A percentile compares a stretch with the other conserved stretches of the same genome.
These are phyloP conservation scores for Phytophthora hibernalis DNA, from an alignment of 352 stramenopile genomes.

Conservation along the genomic window DNA sequence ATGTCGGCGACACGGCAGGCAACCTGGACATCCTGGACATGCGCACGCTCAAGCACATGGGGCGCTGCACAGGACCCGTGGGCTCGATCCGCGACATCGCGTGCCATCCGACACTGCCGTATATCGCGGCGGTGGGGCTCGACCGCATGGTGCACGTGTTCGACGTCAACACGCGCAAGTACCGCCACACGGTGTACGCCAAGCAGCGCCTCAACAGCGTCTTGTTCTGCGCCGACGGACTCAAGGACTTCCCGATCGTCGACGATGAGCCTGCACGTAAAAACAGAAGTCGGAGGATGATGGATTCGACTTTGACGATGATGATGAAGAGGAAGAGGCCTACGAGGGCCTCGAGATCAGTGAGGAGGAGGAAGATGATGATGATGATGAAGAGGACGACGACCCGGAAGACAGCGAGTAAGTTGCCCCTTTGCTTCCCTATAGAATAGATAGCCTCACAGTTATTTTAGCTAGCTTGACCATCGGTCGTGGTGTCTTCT, in stretches of 20 bases:
- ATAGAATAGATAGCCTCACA: constrained; percentile 33
- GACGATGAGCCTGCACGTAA: constrained; percentile 49
- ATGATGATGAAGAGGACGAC: constrained; percentile 61
- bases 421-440: constrained; percentile 7
- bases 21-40: constrained; percentile 92
- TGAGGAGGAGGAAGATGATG: constrained; percentile 60
- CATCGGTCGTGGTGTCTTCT: constrained; percentile 1
- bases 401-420: constrained; percentile 30
- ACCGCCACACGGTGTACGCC: constrained; percentile 75
- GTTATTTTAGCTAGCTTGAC: constrained; percentile 2
- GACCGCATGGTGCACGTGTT: constrained; percentile 96
- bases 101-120: constrained; percentile 90
- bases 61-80: constrained; percentile 88
- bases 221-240: constrained; percentile 87
- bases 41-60: constrained; percentile 86
- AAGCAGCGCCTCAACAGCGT: constrained; percentile 93
- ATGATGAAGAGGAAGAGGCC: constrained; percentile 81
- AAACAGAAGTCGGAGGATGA: constrained; percentile 55
- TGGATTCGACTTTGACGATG: constrained; percentile 44
- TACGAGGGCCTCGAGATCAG: constrained; percentile 89
- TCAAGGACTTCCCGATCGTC: constrained; percentile 58
- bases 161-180: constrained; percentile 87
- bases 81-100: constrained; percentile 92
- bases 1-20: constrained; percentile 90
- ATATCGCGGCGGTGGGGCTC: constrained; percentile 91